phyloP scores from a whole-genome alignment of 257 asterid genomes.

The Hygrophila difformis region DNA sequence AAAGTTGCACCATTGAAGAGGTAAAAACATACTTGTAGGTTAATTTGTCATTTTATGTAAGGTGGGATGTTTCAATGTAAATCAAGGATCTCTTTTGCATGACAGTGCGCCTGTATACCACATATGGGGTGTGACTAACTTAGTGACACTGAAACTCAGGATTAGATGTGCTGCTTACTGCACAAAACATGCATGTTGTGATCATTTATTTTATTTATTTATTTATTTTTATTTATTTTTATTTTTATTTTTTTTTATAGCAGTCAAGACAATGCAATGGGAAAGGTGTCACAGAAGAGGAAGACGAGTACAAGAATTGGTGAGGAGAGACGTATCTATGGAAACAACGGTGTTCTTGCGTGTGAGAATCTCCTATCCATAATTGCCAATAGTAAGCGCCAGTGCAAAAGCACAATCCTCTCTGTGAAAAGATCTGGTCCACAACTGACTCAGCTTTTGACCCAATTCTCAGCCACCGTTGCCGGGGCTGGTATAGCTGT shows the following conservation, averaged over 20 bases:
- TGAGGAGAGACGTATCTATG: conserved; percentile 37
- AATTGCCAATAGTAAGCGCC: conserved; percentile 47
- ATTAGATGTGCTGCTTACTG: too few relatives aligned
- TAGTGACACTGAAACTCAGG: too few relatives aligned
- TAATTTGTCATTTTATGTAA: neutral
- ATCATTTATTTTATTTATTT: too few relatives aligned
- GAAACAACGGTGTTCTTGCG: conserved; percentile 53
- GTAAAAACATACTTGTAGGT: neutral
- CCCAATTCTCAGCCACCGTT: conserved; percentile 68
- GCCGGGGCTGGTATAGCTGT: conserved; percentile 93
- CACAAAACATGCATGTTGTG: too few relatives aligned
- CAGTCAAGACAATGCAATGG: too few relatives aligned
- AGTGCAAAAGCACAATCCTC: conserved; percentile 33
- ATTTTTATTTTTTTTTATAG: too few relatives aligned
- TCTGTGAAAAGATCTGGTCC: conserved; percentile 74
- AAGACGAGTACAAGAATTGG: conserved; percentile 27
- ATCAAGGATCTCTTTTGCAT: neutral
- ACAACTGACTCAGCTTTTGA: conserved; percentile 56
- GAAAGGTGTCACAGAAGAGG: conserved; percentile 25
- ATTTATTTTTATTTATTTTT: too few relatives aligned
- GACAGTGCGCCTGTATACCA: neutral
- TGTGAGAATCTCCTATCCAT: conserved; percentile 85
- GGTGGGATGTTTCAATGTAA: neutral
- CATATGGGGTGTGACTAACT: too few relatives aligned
- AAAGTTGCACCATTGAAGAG: neutral